These are phyloP conservation scores for Protomyces arabidopsidicola DNA, from an alignment of 1,139 yeast species.

Conservation along the genomic window DNA sequence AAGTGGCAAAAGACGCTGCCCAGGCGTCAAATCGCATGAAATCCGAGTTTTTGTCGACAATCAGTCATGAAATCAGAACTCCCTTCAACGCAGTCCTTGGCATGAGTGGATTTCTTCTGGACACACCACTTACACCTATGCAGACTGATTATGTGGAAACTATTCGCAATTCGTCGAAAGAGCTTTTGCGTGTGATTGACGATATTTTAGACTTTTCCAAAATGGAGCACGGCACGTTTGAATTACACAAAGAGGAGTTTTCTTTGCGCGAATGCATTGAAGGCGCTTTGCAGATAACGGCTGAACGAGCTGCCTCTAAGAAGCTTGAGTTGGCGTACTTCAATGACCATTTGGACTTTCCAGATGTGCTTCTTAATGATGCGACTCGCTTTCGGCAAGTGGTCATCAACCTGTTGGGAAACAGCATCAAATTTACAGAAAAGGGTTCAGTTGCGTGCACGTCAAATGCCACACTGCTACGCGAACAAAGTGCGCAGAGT, in stretches of 20 bases:
- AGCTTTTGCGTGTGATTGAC: slow-evolving; percentile 69
- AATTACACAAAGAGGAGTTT: slow-evolving; percentile 62
- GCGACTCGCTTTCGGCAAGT: slow-evolving; percentile 82
- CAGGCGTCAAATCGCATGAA: slow-evolving; percentile 44
- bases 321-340: slow-evolving; percentile 28
- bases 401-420: slow-evolving; percentile 80
- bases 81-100: slow-evolving; percentile 90
- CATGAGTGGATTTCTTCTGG: slow-evolving; percentile 83
- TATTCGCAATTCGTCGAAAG: slow-evolving; percentile 71
- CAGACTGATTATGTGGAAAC: slow-evolving; percentile 77
- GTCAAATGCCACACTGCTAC: slow-evolving; percentile 26
- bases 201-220: slow-evolving; percentile 77
- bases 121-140: slow-evolving; percentile 69
- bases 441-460: slow-evolving; percentile 53
- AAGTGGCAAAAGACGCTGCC: slow-evolving; percentile 36
- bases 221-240: slow-evolving; percentile 75
- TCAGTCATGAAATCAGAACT: slow-evolving; percentile 85
- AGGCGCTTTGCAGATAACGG: slow-evolving; percentile 27
- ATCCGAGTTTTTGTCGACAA: slow-evolving; percentile 85
- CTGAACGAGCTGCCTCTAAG: slow-evolving; percentile 24
- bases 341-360: slow-evolving; percentile 35
- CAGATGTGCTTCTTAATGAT: slow-evolving; percentile 78
- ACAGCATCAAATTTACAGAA: slow-evolving; percentile 77
- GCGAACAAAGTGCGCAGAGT: neutral
- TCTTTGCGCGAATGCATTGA: slow-evolving; percentile 41